A percentile compares a stretch with the other conserved stretches of the same genome.
phyloP scores from a whole-genome alignment of 495 filamentous ascomycete genomes.

The Aspergillus olivimuriae region DNA sequence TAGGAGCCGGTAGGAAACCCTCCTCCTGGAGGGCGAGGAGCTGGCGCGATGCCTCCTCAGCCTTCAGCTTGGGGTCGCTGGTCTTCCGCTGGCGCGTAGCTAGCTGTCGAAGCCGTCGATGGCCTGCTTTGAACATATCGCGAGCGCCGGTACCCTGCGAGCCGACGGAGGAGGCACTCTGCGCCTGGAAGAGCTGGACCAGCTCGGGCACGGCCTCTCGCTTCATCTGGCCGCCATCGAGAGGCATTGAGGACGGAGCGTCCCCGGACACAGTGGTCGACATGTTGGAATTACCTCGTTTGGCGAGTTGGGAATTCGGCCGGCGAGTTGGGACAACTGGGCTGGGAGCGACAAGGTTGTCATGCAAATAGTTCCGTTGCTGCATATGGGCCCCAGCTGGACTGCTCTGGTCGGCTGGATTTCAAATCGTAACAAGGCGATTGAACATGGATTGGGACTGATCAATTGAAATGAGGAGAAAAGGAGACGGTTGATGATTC shows the following conservation, averaged over 20 bases:
- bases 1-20: constrained; percentile 22
- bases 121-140: constrained; percentile 33
- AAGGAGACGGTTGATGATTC: no score
- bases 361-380: constrained; percentile 21
- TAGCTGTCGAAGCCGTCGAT: constrained; percentile 35
- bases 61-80: constrained; percentile 19
- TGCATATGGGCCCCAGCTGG: constrained; percentile 23
- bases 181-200: constrained; percentile 34
- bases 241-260: constrained; percentile 12
- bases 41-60: constrained; percentile 25
- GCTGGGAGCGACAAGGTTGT: constrained; percentile 33
- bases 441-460: no score
- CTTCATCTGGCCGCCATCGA: constrained; percentile 18
- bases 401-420: constrained; percentile 8
- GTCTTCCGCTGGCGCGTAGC: constrained; percentile 34
- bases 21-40: constrained; percentile 33
- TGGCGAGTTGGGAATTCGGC: constrained; percentile 21
- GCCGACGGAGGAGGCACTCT: constrained; percentile 13
- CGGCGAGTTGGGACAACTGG: constrained; percentile 38
- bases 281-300: constrained; percentile 26
- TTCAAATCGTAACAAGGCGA: no score
- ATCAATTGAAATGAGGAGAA: no score
- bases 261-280: constrained; percentile 17
- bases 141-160: constrained; percentile 14
- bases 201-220: constrained; percentile 33